phyloP scores from a whole-genome alignment of 345 rosid genomes.

The Corchorus capsularis region DNA sequence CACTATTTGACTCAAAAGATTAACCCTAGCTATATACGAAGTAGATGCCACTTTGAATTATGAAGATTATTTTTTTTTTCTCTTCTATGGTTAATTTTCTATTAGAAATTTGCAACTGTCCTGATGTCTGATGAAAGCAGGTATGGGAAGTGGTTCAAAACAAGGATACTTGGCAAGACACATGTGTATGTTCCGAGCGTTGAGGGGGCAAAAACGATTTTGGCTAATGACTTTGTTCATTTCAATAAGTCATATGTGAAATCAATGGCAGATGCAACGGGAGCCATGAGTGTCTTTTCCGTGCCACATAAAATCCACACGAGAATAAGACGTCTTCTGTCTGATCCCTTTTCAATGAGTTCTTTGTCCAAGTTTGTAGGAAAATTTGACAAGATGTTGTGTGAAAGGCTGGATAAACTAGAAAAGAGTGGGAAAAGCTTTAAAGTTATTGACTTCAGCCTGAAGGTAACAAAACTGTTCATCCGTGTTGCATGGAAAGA shows the following conservation, averaged over 20 bases:
- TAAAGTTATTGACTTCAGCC: conserved; percentile 44
- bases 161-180: conserved; percentile 54
- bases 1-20: too few species aligned
- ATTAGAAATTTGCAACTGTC: not conserved
- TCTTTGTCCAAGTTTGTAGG: conserved; percentile 41
- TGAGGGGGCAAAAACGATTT: conserved; percentile 47
- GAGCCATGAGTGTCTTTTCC: conserved; percentile 49
- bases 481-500: too few species aligned
- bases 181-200: conserved; percentile 52
- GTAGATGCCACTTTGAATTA: too few species aligned
- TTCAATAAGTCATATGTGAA: conserved; percentile 62
- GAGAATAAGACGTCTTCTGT: conserved; percentile 55
- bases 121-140: conserved; percentile 23
- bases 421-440: conserved; percentile 44
- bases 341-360: conserved; percentile 58
- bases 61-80: too few species aligned
- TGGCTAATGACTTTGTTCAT: conserved; percentile 41
- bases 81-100: not conserved
- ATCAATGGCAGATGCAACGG: conserved; percentile 60
- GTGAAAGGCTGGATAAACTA: conserved; percentile 34
- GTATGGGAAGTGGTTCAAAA: conserved; percentile 67
- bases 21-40: too few species aligned
- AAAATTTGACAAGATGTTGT: conserved; percentile 41
- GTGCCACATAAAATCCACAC: conserved; percentile 47
- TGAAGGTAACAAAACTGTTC: conserved; percentile 39